Evolutionary conservation across 2,329 filamentous ascomycete genomes (phyloP).

Genomic region (Knoxdaviesia capensis): DNA sequence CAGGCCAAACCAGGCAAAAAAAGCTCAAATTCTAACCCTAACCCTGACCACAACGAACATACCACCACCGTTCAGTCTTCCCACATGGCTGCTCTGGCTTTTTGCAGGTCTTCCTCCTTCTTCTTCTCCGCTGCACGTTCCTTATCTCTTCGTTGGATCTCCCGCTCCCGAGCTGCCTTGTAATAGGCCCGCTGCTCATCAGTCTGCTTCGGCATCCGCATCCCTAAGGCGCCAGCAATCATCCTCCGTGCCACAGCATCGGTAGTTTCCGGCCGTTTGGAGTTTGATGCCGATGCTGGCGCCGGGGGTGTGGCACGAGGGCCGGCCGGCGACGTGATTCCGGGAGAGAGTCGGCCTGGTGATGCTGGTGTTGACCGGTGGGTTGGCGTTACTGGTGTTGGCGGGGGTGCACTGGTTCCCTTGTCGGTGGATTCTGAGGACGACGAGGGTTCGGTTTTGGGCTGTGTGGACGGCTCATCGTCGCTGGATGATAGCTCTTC

Average conservation of each 20-base stretch:
- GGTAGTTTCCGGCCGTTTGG: constrained; percentile 62
- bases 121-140: constrained; percentile 46
- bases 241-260: constrained; percentile 76
- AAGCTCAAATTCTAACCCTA: too few species aligned
- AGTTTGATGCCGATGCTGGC: constrained; percentile 5
- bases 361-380: constrained; percentile 7
- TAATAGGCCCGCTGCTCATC: constrained; percentile 84
- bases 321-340: constrained; percentile 2
- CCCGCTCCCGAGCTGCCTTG: constrained; percentile 60
- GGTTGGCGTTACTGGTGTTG: constrained; percentile 42
- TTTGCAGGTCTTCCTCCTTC: constrained; percentile 45
- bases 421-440: too few species aligned
- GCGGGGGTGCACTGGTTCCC: constrained; percentile 33
- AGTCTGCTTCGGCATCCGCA: constrained; percentile 61
- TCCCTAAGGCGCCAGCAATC: constrained; percentile 75
- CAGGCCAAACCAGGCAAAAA: too few species aligned
- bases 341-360: constrained; percentile 7
- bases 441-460: too few species aligned
- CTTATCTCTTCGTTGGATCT: constrained; percentile 54
- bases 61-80: constrained; percentile 31
- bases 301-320: constrained; percentile 6
- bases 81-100: constrained; percentile 74
- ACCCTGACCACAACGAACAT: too few species aligned
- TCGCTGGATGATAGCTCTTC: constrained; percentile 29
- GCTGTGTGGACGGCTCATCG: constrained; percentile 12